phyloP scores from a whole-genome alignment of 1,284 basidiomycete genomes.

The Apiotrichum laibachii region DNA sequence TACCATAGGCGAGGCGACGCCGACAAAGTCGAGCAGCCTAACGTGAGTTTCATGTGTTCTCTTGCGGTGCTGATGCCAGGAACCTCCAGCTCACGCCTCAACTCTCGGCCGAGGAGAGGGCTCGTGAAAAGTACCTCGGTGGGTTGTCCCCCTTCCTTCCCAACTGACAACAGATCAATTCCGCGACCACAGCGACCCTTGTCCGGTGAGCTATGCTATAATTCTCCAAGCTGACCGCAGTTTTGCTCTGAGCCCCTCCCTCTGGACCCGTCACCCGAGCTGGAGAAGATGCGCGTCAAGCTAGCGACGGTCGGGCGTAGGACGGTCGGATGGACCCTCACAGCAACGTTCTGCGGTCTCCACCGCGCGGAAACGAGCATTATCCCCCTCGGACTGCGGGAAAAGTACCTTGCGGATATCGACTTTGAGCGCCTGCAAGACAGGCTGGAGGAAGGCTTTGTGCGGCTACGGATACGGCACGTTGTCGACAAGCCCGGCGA shows the following conservation, averaged over 20 bases:
- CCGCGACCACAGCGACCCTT: slow-evolving; percentile 5
- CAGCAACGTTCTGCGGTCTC: slow-evolving; percentile 32
- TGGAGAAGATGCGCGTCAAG: slow-evolving; percentile 4
- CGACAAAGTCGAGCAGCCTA: not conserved
- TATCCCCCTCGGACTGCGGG: slow-evolving; percentile 39
- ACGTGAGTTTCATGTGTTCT: not conserved
- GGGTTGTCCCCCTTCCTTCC: not conserved
- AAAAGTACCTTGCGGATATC: slow-evolving; percentile 37
- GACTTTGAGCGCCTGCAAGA: slow-evolving; percentile 31
- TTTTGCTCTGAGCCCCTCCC: slow-evolving; percentile 32
- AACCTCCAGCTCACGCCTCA: not conserved
- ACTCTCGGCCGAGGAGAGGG: not conserved
- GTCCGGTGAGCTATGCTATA: not conserved
- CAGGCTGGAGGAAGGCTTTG: slow-evolving; percentile 30
- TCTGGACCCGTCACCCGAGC: slow-evolving; percentile 18
- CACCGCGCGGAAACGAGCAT: slow-evolving; percentile 39
- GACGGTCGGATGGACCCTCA: not conserved
- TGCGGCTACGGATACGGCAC: slow-evolving; percentile 25
- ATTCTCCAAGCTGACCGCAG: not conserved
- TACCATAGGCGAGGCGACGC: not conserved
- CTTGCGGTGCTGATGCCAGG: no score
- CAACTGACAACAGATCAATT: not conserved
- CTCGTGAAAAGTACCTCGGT: not conserved
- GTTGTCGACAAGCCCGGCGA: slow-evolving; percentile 27
- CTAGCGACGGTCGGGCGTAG: not conserved